Percentiles rank a stretch among this genome's conserved stretches.
Evolutionary conservation across 805 yeast species (phyloP).

Genomic region (Cyberlindnera saturnus): DNA sequence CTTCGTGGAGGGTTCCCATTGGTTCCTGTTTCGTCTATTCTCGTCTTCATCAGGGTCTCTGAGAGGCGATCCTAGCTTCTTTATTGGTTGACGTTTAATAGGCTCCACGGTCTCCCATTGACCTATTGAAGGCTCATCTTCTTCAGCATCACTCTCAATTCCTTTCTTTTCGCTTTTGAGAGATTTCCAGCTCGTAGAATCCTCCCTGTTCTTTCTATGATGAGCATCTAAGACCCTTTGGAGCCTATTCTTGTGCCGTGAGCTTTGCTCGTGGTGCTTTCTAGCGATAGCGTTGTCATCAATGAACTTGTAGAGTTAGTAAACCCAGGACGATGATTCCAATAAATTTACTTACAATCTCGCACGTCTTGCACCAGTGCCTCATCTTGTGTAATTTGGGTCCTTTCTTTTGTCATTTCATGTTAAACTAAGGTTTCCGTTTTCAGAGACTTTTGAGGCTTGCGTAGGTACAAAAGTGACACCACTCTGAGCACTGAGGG

Average conservation of each 20-base stretch:
- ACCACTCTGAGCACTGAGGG: no score
- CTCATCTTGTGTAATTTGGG: background rate
- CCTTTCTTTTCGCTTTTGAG: no score
- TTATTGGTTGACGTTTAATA: background rate
- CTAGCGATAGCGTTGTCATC: constrained; percentile 29
- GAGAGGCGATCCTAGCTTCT: constrained; percentile 1
- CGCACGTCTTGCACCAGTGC: constrained; percentile 27
- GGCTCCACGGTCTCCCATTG: constrained; percentile 8
- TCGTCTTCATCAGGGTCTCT: constrained; percentile 1
- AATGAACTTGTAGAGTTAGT: constrained; percentile 26
- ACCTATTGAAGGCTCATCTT: constrained; percentile 5
- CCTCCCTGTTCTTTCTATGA: constrained; percentile 21
- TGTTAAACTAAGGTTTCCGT: no score
- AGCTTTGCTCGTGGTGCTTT: constrained; percentile 28
- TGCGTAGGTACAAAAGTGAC: no score
- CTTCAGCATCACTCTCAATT: no score
- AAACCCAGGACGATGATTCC: background rate
- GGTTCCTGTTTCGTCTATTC: background rate
- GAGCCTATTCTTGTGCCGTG: constrained; percentile 25
- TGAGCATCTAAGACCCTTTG: constrained; percentile 21
- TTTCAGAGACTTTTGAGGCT: no score
- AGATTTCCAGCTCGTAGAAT: constrained; percentile 1
- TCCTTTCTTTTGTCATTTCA: no score
- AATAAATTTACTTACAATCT: constrained; percentile 23
- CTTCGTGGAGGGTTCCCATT: constrained; percentile 4